Evolutionary conservation across 2,329 filamentous ascomycete genomes (phyloP).

Genomic region (Xylariaceae sp.): DNA sequence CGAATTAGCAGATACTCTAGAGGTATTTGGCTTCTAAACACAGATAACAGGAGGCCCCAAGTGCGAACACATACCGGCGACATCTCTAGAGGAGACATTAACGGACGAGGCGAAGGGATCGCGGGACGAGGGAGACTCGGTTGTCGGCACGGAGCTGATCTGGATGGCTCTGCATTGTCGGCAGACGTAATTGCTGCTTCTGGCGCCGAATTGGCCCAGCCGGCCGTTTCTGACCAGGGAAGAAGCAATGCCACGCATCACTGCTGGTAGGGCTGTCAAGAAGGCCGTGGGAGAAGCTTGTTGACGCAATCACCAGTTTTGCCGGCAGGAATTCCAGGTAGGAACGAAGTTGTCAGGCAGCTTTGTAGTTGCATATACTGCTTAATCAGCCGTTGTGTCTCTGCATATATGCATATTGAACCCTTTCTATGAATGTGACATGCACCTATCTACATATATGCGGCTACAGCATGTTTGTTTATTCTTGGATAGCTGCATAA

Average conservation of each 20-base stretch:
- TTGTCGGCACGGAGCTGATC: constrained; percentile 57
- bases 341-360: neutral
- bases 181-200: constrained; percentile 39
- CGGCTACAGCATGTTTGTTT: too few species aligned
- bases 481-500: too few species aligned
- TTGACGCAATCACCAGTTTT: constrained; percentile 11
- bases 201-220: constrained; percentile 21
- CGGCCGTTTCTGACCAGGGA: constrained; percentile 25
- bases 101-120: constrained; percentile 52
- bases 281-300: constrained; percentile 7
- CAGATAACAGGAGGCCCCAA: neutral
- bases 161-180: constrained; percentile 56
- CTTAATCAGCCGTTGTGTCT: neutral
- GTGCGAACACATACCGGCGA: constrained; percentile 41
- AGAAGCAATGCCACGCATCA: constrained; percentile 30
- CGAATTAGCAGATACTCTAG: neutral
- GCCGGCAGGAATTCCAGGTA: neutral
- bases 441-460: too few species aligned
- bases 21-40: neutral
- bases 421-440: too few species aligned
- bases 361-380: neutral
- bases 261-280: constrained; percentile 4
- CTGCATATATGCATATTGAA: neutral
- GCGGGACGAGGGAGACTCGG: constrained; percentile 44
- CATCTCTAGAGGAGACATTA: constrained; percentile 41